Evolutionary conservation across 208 protist species (phyloP), one percentile per base, ranked within the genome.

Genomic region (Wallacemonas sp.): DNA sequence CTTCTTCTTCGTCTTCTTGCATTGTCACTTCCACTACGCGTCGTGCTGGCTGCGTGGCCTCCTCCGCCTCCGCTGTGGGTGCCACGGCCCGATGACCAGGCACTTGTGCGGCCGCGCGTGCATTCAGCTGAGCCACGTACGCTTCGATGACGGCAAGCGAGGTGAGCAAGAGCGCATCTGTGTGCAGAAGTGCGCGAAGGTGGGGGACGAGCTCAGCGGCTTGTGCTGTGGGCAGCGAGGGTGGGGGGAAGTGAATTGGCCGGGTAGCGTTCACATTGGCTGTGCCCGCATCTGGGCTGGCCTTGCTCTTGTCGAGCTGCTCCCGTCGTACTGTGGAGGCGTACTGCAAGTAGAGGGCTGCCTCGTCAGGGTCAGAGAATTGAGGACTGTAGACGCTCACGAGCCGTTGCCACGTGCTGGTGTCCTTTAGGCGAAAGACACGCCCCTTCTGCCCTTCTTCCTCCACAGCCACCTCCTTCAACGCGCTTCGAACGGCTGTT

Each of bases 141-240:
- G 9, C 15, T 58, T 33, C 30, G 12, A 58, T 0, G 30, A 58
- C 51, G 6, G 24, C 51, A 14, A 58, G 26, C 17, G 51, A 33
- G 17, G 51, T 26, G n/a, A 82, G 73, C 12, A 91, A 67, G n/a
- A 93, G 61, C 26, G 78, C 83, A 30, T 85, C 66, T 3, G 84
- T 90, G 79, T 95, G 89, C 45, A 95, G 80, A 26, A 95, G 65
- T 0, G 84, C 72, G 30, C 79, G 80, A 12, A 82, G 69, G 55
- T 75, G 58, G 8, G 77, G 80, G 2, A 88, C 36, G 39, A 84
- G 62, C 67, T 86, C 80, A 6, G 60, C 49, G 47, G 30, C 8
- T 38, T 58, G 51, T 21, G 12, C 15, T 6, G 28, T 41, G 6
- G 51, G 51, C 28, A 58, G 51, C 51, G 51, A n/a, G 9, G 51